phyloP scores from a whole-genome alignment of 2,329 filamentous ascomycete species.

The Pestalotiopsis sp. region DNA sequence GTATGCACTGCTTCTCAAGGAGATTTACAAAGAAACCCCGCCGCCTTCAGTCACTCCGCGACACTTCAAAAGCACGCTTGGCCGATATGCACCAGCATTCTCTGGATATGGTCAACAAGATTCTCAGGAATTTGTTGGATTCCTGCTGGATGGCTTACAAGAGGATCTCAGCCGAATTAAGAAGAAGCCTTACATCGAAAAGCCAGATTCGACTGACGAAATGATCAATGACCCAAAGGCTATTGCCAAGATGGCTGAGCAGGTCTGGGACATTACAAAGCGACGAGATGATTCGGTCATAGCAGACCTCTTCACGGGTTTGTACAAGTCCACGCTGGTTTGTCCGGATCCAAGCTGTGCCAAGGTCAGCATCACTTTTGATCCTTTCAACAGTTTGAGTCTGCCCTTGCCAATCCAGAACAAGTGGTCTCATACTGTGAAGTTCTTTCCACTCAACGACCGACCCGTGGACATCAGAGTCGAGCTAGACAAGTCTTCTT shows the following conservation, averaged over 20 bases:
- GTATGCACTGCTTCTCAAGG: constrained; percentile 75
- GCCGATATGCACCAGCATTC: constrained; percentile 81
- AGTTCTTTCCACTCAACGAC: constrained; percentile 77
- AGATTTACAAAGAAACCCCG: constrained; percentile 74
- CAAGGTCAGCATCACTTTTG: constrained; percentile 98
- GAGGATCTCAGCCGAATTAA: constrained; percentile 93
- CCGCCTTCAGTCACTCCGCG: constrained; percentile 74
- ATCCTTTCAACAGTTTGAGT: constrained; percentile 94
- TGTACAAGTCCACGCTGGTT: constrained; percentile 97
- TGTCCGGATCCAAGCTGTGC: constrained; percentile 75
- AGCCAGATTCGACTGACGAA: constrained; percentile 95
- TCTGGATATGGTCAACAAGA: constrained; percentile 96
- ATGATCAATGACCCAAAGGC: constrained; percentile 84
- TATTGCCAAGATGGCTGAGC: constrained; percentile 81
- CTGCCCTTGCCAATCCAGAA: constrained; percentile 87
- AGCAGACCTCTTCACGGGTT: constrained; percentile 92
- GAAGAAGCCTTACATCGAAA: constrained; percentile 97
- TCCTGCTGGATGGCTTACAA: constrained; percentile 90
- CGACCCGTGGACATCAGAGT: constrained; percentile 72
- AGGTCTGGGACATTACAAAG: constrained; percentile 90
- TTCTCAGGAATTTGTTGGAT: constrained; percentile 95
- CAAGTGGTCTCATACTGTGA: constrained; percentile 74
- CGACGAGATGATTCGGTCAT: constrained; percentile 93
- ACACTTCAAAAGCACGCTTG: constrained; percentile 81
- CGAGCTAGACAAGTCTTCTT: constrained; percentile 78